These are phyloP conservation scores for Macadamia tetraphylla DNA, from an alignment of 164 flowering plant genomes.

Conservation along the genomic window DNA sequence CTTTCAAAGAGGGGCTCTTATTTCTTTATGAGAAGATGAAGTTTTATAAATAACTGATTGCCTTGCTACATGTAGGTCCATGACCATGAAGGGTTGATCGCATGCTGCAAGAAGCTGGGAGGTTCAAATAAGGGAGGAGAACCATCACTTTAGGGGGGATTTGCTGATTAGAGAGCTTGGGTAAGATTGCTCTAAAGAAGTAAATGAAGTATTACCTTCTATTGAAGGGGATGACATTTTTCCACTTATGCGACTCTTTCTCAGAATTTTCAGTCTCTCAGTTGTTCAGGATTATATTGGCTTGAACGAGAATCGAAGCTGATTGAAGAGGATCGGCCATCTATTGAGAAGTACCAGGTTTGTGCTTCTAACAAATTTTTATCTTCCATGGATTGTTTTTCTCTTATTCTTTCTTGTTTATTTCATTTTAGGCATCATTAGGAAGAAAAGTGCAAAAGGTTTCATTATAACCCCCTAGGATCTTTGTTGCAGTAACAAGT, in stretches of 20 bases:
- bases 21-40: constrained; percentile 91
- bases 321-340: constrained; percentile 85
- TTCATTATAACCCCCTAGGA: no score
- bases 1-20: constrained; percentile 73
- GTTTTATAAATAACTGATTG: constrained; percentile 88
- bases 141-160: constrained; percentile 88
- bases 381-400: no score
- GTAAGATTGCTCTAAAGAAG: constrained; percentile 98
- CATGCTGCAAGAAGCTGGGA: constrained; percentile 93
- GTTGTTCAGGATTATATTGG: constrained; percentile 93
- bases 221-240: constrained; percentile 94
- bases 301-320: constrained; percentile 91
- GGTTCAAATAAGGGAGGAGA: constrained; percentile 92
- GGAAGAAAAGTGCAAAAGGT: no score
- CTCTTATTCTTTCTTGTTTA: no score
- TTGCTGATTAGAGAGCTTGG: constrained; percentile 95
- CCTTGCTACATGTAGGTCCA: constrained; percentile 96
- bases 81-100: constrained; percentile 90
- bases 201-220: constrained; percentile 81
- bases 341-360: constrained; percentile 95
- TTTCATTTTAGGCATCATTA: no score
- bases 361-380: constrained; percentile 5
- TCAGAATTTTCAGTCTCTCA: constrained; percentile 78
- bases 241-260: constrained; percentile 81
- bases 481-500: no score